Percentiles rank a stretch among this genome's conserved stretches.
These are phyloP conservation scores for Rubia tinctorum DNA, from an alignment of 305 asterid species.

Conservation along the genomic window DNA sequence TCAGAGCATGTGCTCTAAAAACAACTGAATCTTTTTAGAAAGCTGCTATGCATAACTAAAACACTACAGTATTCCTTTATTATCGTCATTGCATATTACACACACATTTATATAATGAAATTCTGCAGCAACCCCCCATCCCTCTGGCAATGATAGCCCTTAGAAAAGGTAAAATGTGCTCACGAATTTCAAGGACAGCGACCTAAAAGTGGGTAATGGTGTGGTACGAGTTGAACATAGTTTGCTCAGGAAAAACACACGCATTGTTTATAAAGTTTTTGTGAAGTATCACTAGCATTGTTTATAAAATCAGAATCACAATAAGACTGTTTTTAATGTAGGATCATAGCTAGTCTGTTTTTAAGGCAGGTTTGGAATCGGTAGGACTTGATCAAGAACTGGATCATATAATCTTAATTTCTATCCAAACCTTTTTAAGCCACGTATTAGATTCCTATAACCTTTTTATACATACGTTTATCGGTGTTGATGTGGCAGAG, in stretches of 20 bases:
- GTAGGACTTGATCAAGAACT: too few relatives aligned
- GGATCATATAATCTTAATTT: too few relatives aligned
- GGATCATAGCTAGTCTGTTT: too few relatives aligned
- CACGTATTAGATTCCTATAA: too few relatives aligned
- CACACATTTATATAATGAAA: background rate
- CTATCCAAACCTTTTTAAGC: too few relatives aligned
- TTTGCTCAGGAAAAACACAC: background rate
- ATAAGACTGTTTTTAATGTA: too few relatives aligned
- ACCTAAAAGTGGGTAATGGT: conserved; percentile 1
- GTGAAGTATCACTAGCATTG: too few relatives aligned
- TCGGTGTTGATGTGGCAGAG: too few relatives aligned
- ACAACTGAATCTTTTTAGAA: conserved; percentile 2
- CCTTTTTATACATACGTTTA: too few relatives aligned
- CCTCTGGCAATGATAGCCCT: conserved; percentile 5
- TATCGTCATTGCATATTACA: background rate
- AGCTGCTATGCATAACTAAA: background rate
- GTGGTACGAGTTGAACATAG: background rate
- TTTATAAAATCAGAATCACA: too few relatives aligned
- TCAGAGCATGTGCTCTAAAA: background rate
- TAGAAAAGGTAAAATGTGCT: background rate
- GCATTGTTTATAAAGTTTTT: background rate
- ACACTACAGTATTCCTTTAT: background rate
- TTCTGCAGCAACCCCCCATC: background rate
- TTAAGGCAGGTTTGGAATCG: too few relatives aligned
- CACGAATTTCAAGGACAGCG: conserved; percentile 20